These are phyloP conservation scores for Monosporascus sp. DNA, from an alignment of 2,329 filamentous ascomycete genomes.

Conservation along the genomic window DNA sequence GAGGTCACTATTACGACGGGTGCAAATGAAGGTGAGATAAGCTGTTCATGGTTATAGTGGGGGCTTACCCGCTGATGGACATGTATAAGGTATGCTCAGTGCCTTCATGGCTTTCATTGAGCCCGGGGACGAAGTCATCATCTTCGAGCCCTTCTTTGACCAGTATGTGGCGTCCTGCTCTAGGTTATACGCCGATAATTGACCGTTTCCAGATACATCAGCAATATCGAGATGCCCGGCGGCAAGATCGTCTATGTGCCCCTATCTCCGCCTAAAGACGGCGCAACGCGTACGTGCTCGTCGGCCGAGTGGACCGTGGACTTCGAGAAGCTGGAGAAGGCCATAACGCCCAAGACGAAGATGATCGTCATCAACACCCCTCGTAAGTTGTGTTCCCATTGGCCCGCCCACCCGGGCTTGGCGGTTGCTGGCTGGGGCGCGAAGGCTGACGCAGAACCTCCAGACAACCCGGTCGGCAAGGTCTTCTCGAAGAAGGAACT, in stretches of 20 bases:
- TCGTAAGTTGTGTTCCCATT: slow-evolving; percentile 29
- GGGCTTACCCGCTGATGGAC: not conserved
- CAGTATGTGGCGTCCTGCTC: slow-evolving; percentile 52
- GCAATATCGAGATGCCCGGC: slow-evolving; percentile 97
- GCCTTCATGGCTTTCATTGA: slow-evolving; percentile 98
- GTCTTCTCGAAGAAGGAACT: slow-evolving; percentile 85
- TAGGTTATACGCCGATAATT: not conserved
- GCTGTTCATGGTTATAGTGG: not conserved
- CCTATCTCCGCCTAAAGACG: slow-evolving; percentile 81
- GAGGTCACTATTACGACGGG: slow-evolving; percentile 94
- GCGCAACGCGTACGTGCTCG: slow-evolving; percentile 73
- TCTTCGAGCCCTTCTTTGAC: slow-evolving; percentile 98
- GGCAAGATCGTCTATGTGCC: slow-evolving; percentile 94
- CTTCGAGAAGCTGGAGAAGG: slow-evolving; percentile 73
- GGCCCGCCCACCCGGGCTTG: not conserved
- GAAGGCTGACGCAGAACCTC: not conserved
- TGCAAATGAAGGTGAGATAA: slow-evolving; percentile 63
- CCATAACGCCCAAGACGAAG: slow-evolving; percentile 81
- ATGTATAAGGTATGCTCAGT: slow-evolving; percentile 68
- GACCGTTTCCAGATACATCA: slow-evolving; percentile 64
- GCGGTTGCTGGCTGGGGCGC: too few species aligned
- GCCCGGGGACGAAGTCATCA: slow-evolving; percentile 89
- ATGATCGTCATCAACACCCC: slow-evolving; percentile 92
- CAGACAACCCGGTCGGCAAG: slow-evolving; percentile 93
- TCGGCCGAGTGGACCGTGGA: slow-evolving; percentile 86